Percentiles rank a stretch among this genome's conserved stretches.
These are phyloP conservation scores for Karstenula rhodostoma DNA, from an alignment of 2,329 filamentous ascomycete species.

Conservation along the genomic window DNA sequence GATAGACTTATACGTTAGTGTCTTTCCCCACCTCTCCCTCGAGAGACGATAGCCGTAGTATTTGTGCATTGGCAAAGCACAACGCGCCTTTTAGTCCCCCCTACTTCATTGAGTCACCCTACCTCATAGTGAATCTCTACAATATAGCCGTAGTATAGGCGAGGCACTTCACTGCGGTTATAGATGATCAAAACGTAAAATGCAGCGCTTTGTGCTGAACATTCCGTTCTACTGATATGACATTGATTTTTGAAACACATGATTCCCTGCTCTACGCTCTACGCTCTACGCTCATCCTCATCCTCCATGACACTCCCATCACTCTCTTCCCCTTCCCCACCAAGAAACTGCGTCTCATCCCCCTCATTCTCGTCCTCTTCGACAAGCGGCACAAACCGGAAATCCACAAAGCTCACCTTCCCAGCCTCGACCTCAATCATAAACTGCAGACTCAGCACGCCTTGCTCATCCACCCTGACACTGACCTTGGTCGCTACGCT, in stretches of 20 bases:
- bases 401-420: constrained; percentile 77
- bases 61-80: too few species aligned
- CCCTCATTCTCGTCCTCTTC: constrained; percentile 63
- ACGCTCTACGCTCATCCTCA: constrained; percentile 23
- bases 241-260: background rate
- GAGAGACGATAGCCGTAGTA: too few species aligned
- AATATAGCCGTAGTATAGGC: background rate
- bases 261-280: background rate
- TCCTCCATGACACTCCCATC: constrained; percentile 12
- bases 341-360: constrained; percentile 25
- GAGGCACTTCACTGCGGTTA: background rate
- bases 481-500: constrained; percentile 90
- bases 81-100: too few species aligned
- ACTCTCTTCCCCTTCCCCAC: constrained; percentile 25
- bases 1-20: constrained; percentile 10
- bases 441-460: constrained; percentile 92
- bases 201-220: background rate
- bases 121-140: too few species aligned
- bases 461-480: constrained; percentile 84
- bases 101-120: too few species aligned
- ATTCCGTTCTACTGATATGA: background rate
- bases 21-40: background rate
- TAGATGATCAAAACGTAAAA: background rate
- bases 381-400: constrained; percentile 79
- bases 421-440: constrained; percentile 87